Evolutionary conservation across 345 rosid species (phyloP).

Genomic region (Eucalyptus cloeziana): DNA sequence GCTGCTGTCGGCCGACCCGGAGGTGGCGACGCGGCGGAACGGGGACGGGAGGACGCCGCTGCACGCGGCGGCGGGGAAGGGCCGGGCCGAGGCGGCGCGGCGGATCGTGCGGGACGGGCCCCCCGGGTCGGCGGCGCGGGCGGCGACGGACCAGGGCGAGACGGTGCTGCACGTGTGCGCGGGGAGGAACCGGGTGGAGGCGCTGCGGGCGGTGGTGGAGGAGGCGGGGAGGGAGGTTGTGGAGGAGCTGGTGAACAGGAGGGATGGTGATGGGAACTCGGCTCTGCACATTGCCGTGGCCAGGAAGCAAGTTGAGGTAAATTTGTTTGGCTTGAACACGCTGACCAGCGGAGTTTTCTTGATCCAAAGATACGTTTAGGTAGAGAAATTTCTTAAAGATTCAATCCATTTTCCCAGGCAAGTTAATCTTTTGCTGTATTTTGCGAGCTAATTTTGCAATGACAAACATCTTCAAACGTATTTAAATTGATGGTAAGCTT

Average conservation of each 20-base stretch:
- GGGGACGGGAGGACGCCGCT: constrained; percentile 10
- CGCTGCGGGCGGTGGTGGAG: background rate
- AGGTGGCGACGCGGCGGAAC: background rate
- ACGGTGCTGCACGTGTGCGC: constrained; percentile 11
- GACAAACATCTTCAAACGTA: background rate
- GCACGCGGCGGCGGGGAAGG: constrained; percentile 5
- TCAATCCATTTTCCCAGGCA: background rate
- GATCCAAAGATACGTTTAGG: background rate
- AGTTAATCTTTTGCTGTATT: background rate
- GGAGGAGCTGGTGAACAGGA: background rate
- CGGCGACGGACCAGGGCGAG: background rate
- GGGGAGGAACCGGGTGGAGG: constrained; percentile 3
- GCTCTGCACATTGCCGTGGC: constrained; percentile 3
- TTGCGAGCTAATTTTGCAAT: background rate
- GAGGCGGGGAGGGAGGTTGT: background rate
- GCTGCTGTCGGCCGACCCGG: background rate
- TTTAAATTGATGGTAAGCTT: background rate
- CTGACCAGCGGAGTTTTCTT: background rate
- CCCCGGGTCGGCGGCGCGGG: background rate
- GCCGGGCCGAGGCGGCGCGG: background rate
- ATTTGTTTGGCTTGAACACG: background rate
- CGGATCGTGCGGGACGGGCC: background rate
- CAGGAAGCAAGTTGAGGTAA: constrained; percentile 10
- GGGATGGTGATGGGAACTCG: constrained; percentile 8
- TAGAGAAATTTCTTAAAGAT: background rate